Base-by-base conservation (phyloP, 305 asterid genomes). In the Solanum hybrid region DNA sequence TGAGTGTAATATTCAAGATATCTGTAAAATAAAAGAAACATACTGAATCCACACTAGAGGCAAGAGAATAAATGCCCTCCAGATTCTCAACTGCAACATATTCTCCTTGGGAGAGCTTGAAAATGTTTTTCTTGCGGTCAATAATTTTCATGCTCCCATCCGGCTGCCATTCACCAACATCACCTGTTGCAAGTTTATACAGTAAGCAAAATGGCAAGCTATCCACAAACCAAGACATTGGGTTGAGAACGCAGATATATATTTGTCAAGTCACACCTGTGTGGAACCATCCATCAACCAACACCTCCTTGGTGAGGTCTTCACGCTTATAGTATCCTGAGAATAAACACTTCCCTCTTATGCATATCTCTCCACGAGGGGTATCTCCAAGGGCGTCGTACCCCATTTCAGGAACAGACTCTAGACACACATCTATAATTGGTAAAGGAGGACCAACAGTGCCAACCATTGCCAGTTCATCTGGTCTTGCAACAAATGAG, bases 61-160 rank as follows among this genome's bases (percentile, higher is more conserved):
- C 89, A 64, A 94, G 93, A 66, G 96, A 94, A 91, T 95, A 96
- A 82, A 94, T 90, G 91, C 93, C 94, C 91, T 95, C 99, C 40
- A 96, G 94, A 88, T 96, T 91, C 86, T 96, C 99, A 36, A 95
- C 98, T 3, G 99, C 94, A 86, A 96, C 94, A 29, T 96, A 96
- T 89, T 96, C 99, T 87, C 99, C 99, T 89, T 96, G 98, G 17
- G 99, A 96, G 88, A 96, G 99, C 93, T 96, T 96, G 94, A 96
- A 96, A 56, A 95, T 96, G 91, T 96, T 96, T 88, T 96, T 96
- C 94, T 96, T 96, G 78, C 98, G 93, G 90, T 96, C 99, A 66
- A 96, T 95, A 80, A 96, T 96, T 93, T 95, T 95, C 98, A 96
- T 92, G 94, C 98, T 94, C 85, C 99, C 99, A 85, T 95, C 95